phyloP scores from a whole-genome alignment of 73 alveolate species.

The Blepharisma stoltei region DNA sequence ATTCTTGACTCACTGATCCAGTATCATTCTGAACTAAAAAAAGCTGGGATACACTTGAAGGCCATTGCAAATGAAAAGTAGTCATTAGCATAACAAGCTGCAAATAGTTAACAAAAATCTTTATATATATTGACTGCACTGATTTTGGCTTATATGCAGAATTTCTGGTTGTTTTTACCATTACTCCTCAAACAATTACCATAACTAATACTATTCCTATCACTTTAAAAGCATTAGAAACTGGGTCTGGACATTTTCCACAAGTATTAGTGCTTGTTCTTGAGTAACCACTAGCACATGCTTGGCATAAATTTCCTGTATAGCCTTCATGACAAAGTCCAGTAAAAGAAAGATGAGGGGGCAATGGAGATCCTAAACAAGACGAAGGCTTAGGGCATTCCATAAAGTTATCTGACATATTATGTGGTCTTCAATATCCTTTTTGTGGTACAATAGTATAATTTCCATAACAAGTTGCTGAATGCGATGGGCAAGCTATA shows the following conservation, averaged over 20 bases:
- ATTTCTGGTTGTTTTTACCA: constrained; percentile 42
- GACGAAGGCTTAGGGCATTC: background rate
- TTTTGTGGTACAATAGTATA: background rate
- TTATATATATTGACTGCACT: constrained; percentile 51
- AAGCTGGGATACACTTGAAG: constrained; percentile 22
- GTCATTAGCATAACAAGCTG: constrained; percentile 52
- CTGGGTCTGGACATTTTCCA: constrained; percentile 49
- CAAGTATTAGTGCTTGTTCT: constrained; percentile 52
- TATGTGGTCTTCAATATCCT: constrained; percentile 5
- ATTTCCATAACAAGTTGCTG: constrained; percentile 2
- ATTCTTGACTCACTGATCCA: background rate
- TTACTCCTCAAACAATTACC: constrained; percentile 10
- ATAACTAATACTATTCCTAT: constrained; percentile 34
- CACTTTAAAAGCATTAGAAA: constrained; percentile 35
- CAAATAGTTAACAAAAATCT: constrained; percentile 55
- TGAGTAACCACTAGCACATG: constrained; percentile 61
- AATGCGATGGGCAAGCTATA: background rate
- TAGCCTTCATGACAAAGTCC: constrained; percentile 62
- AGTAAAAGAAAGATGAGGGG: constrained; percentile 33
- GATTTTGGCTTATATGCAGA: constrained; percentile 43
- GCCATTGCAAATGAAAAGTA: constrained; percentile 61
- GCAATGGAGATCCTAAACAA: background rate
- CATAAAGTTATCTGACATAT: background rate
- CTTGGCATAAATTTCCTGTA: constrained; percentile 60
- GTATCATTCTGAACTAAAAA: background rate